Base-by-base conservation (phyloP, 371 early-diverging fungal genomes). In the Mortierella sp. region DNA sequence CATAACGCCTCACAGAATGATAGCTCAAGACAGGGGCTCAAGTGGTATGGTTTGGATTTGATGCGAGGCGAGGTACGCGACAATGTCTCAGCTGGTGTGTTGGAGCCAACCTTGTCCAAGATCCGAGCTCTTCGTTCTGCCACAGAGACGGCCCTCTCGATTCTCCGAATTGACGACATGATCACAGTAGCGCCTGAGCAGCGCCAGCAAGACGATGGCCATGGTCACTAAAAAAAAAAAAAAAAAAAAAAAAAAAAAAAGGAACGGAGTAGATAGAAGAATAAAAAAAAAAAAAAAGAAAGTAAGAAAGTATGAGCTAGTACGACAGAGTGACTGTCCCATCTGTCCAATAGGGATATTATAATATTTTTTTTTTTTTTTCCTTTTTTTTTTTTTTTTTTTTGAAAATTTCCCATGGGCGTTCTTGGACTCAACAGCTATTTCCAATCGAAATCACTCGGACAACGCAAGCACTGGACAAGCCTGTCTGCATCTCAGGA, bases 81-180 rank as follows among this genome's bases (percentile, higher is more conserved):
- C 81, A 99, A 99, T 85, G 84, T 99, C 60, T 87, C 91, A 68
- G 93, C 95, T 29, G 99, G 99, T 64, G 97, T 99, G 7, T 86
- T 99, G 68, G 99, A 99, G 84, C 99, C 99, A 28, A 96, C 98
- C 58, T 95, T 99, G 89, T 95, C 96, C 81, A 99, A 99, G 89
- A 91, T 99, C 84, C 99, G 98, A 85, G 96, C 97, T 43, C 84
- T 99, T 62, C 97, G 98, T 87, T 95, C 99, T 26, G 99, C 99
- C 29, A 99, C 99, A 46, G 99, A 99, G 85, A 99, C 99, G 53
- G 99, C 99, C 47, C 98, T 99, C 76, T 94, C 98, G 68, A 95
- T 99, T 68, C 88, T 99, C 67, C 93, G 99, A 75, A 99, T 99
- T 72, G 99, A 99, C 81, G 99, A 98, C 81, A 95, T 97, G 93